A percentile compares a stretch with the other conserved stretches of the same genome.
Conservation (phyloP, 352 stramenopile species). For the Phytophthora constricta region DNA sequence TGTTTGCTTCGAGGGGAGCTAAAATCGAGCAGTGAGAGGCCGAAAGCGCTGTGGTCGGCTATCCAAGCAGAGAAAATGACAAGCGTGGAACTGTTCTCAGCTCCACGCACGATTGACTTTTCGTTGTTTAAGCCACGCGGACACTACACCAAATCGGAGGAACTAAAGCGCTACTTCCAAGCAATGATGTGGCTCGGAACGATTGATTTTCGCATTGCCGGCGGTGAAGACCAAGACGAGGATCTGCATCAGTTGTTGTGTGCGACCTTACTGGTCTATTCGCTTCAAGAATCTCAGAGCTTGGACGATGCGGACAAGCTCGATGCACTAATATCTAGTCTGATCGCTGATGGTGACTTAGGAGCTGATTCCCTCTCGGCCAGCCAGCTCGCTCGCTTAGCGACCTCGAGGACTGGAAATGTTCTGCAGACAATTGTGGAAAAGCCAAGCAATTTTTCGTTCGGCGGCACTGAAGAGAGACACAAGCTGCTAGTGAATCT, state of each 20-base stretch:
- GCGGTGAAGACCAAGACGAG: conserved; percentile 1
- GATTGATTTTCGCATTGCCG: conserved; percentile 24
- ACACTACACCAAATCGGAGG: conserved; percentile 32
- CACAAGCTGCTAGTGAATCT: conserved; percentile 1
- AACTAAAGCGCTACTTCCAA: conserved; percentile 25
- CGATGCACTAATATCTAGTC: conserved; percentile 19
- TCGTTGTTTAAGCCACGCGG: conserved; percentile 35
- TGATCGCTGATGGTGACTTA: conserved; percentile 18
- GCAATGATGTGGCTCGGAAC: conserved; percentile 34
- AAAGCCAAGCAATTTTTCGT: background rate
- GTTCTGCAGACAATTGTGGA: background rate
- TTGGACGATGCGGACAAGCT: conserved; percentile 12
- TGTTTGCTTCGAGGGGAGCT: conserved; percentile 8
- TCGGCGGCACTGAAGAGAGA: background rate
- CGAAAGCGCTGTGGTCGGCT: background rate
- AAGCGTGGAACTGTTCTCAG: conserved; percentile 10
- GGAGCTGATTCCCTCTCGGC: conserved; percentile 15
- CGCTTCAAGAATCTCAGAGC: conserved; percentile 4
- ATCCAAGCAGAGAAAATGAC: conserved; percentile 8
- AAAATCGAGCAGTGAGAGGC: background rate
- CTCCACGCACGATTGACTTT: conserved; percentile 23
- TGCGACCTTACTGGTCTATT: conserved; percentile 19
- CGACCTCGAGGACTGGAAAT: background rate
- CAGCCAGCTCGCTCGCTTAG: background rate
- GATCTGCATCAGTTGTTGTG: conserved; percentile 29